Conservation (phyloP, 1,284 basidiomycete genomes). For the Lignosus rhinocerotis region DNA sequence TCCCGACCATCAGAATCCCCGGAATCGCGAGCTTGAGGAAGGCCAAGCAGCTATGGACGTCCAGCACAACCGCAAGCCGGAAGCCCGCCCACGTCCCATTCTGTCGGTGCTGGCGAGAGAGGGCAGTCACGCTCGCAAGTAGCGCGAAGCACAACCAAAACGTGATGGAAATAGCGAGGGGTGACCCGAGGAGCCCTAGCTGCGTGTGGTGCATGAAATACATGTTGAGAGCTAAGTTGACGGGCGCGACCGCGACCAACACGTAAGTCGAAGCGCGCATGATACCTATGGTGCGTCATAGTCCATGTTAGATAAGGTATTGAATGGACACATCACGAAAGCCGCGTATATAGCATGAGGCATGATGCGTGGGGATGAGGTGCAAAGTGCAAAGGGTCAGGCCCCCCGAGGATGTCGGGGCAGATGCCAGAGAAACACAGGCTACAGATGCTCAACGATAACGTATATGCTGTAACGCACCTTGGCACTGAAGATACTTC, state of each 20-base stretch:
- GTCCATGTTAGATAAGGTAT: not conserved
- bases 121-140: constrained; percentile 47
- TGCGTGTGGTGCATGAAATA: constrained; percentile 58
- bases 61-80: constrained; percentile 46
- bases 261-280: constrained; percentile 71
- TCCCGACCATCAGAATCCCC: constrained; percentile 77
- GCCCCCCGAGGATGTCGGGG: not conserved
- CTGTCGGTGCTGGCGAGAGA: constrained; percentile 50
- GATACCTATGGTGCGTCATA: constrained; percentile 50
- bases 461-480: constrained; percentile 36
- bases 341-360: not conserved
- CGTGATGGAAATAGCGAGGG: constrained; percentile 64
- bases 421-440: not conserved
- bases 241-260: constrained; percentile 57
- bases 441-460: not conserved
- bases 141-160: constrained; percentile 69
- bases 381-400: not conserved
- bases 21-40: constrained; percentile 70
- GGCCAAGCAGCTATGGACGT: constrained; percentile 45
- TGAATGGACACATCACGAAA: not conserved
- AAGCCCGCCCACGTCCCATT: constrained; percentile 70
- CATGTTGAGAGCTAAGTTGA: constrained; percentile 65
- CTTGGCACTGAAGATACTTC: constrained; percentile 80
- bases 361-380: not conserved
- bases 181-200: constrained; percentile 63